phyloP scores from a whole-genome alignment of 768 basidiomycete species.

The Podaxis mareebaensis region DNA sequence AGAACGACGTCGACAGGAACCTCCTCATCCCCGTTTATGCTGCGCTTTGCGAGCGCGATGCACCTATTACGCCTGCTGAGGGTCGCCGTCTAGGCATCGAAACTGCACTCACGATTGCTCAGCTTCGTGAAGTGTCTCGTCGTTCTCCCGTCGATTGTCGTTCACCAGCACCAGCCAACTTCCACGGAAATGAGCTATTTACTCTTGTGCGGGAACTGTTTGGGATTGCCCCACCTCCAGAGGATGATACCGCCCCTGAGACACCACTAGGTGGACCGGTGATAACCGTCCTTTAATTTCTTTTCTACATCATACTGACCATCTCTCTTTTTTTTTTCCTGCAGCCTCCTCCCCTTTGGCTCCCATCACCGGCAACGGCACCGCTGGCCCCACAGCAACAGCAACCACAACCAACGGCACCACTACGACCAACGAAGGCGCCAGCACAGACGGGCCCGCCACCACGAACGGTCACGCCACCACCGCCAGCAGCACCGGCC shows the following conservation, averaged over 20 bases:
- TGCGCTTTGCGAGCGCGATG: conserved; percentile 49
- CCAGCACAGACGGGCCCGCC: conserved; percentile 16
- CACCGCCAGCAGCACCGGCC: conserved; percentile 11
- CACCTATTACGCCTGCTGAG: conserved; percentile 54
- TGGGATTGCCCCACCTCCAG: conserved; percentile 23
- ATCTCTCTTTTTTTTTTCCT: conserved; percentile 18
- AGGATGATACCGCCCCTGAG: conserved; percentile 11
- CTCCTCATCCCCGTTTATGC: conserved; percentile 55
- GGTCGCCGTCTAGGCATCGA: conserved; percentile 57
- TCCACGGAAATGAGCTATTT: conserved; percentile 33
- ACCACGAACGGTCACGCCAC: conserved; percentile 13
- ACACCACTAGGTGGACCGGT: conserved; percentile 38
- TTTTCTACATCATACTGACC: conserved; percentile 20
- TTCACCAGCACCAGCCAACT: conserved; percentile 36
- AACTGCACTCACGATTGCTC: conserved; percentile 50
- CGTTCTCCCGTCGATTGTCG: conserved; percentile 32
- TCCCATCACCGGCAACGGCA: conserved; percentile 8
- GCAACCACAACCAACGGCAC: conserved; percentile 6
- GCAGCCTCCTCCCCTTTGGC: conserved; percentile 1
- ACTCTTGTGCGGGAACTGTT: conserved; percentile 36
- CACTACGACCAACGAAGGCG: conserved; percentile 16
- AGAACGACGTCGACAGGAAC: conserved; percentile 45
- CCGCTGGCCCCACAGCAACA: conserved; percentile 3
- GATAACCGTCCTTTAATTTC: conserved; percentile 19
- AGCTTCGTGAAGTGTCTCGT: conserved; percentile 51